A percentile compares a stretch with the other conserved stretches of the same genome.
Conservation (phyloP, 2,329 filamentous ascomycete species). For the Hypoxylon sp. region DNA sequence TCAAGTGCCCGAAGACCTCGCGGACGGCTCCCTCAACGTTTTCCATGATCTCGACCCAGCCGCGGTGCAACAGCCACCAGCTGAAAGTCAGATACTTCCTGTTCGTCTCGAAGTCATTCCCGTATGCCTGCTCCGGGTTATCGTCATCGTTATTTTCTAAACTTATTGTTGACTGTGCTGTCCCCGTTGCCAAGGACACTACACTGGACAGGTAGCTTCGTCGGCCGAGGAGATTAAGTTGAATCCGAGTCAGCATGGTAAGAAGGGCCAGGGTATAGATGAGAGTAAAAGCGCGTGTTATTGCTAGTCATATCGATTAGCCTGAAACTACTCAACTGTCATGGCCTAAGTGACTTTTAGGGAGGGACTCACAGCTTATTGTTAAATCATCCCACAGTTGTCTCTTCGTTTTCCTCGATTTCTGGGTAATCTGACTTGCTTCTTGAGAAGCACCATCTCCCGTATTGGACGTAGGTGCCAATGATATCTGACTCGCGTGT, state of each 20-base stretch:
- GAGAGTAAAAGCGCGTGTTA: slow-evolving; percentile 91
- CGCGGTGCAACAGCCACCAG: slow-evolving; percentile 96
- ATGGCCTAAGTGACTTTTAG: not conserved
- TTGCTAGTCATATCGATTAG: slow-evolving; percentile 68
- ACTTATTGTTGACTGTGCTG: slow-evolving; percentile 82
- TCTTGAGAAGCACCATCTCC: slow-evolving; percentile 58
- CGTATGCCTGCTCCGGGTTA: slow-evolving; percentile 83
- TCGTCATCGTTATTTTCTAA: slow-evolving; percentile 96
- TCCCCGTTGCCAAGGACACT: slow-evolving; percentile 86
- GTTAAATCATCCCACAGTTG: slow-evolving; percentile 98
- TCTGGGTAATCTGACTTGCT: slow-evolving; percentile 63
- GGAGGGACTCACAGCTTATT: slow-evolving; percentile 80
- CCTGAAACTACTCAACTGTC: not conserved
- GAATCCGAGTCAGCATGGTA: slow-evolving; percentile 91
- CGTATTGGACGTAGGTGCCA: slow-evolving; percentile 66
- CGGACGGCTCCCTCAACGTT: slow-evolving; percentile 89
- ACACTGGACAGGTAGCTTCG: slow-evolving; percentile 97
- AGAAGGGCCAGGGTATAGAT: slow-evolving; percentile 92
- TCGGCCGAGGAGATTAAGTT: slow-evolving; percentile 95
- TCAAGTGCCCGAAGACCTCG: slow-evolving; percentile 89
- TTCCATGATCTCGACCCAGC: slow-evolving; percentile 86
- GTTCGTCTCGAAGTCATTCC: slow-evolving; percentile 96
- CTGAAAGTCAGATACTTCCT: slow-evolving; percentile 95
- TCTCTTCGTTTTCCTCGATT: slow-evolving; percentile 81
- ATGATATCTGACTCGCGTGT: slow-evolving; percentile 82